These are phyloP conservation scores for Asparagopsis taxiformis DNA, from an alignment of 31 red algal genomes.

Conservation along the genomic window DNA sequence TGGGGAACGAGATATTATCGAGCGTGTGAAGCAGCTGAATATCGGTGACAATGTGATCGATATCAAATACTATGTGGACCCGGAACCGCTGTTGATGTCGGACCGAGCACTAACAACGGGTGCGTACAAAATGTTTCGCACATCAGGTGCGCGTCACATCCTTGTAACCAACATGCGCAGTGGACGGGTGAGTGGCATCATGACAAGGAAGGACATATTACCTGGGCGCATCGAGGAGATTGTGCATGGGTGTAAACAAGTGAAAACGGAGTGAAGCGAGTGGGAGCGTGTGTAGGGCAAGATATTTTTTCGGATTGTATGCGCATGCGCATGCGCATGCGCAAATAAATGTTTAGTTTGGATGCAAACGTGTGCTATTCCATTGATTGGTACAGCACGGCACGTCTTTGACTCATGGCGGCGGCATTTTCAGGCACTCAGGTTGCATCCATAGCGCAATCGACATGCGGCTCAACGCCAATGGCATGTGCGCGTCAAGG, in stretches of 20 bases:
- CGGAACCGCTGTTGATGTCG: conserved; percentile 74
- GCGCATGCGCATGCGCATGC: too few species aligned
- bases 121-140: conserved; percentile 48
- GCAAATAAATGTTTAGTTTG: too few species aligned
- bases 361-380: too few species aligned
- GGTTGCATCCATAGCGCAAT: too few species aligned
- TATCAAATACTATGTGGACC: conserved; percentile 63
- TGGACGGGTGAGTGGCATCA: conserved; percentile 49
- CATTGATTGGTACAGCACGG: too few species aligned
- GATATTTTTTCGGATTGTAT: too few species aligned
- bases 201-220: conserved; percentile 70
- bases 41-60: conserved; percentile 42
- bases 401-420: too few species aligned
- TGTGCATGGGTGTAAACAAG: not conserved
- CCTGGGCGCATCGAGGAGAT: conserved; percentile 39
- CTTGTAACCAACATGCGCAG: conserved; percentile 41
- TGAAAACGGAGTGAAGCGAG: not conserved
- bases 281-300: too few species aligned
- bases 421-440: too few species aligned
- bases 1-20: conserved; percentile 10
- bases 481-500: too few species aligned
- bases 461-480: too few species aligned
- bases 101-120: conserved; percentile 54
- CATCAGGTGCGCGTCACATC: conserved; percentile 61
- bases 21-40: conserved; percentile 5